Base-by-base conservation (phyloP, 176 grass and related monocot genomes). In the Carex myosuroides region DNA sequence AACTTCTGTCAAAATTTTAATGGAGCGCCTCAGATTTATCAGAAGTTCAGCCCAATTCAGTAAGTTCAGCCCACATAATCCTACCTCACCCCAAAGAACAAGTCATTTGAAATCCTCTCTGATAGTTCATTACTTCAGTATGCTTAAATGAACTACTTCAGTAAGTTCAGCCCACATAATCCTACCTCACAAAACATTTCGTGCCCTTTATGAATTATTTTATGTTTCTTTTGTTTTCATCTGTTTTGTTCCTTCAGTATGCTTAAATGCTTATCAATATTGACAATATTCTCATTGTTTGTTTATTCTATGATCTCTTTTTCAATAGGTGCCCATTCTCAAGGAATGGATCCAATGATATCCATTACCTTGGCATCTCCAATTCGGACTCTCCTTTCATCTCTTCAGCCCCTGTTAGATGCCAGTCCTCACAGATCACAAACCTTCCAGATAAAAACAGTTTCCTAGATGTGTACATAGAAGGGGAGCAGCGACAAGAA, bases 401-500 rank as follows among this genome's bases (percentile, higher is more conserved):
- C 52, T 89, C 92, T 78, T 89, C 90, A 54, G 64, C 87, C 70
- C 84, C 86, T 24, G 60, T 85, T 46, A 84, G 80, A 82, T 87
- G 86, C 79, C 89, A 89, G 13, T 64, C 92, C 22, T 32, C 87
- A 85, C 81, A 54, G 13, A 54, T 90, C 69, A 84, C 60, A 79
- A 87, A 85, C 70, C 50, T 88, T 69, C 65, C 74, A 64, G 89
- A 85, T 74, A 91, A 77, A 59, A 91, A 81, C 73, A 88, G 88
- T 64, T 77, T 93, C 64, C 79, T 91, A 26, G 92, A 94, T 72
- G 70, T 90, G 42, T 93, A 90, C 75, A 88, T 94, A 84, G 95
- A 93, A 85, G 87, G 83, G 81, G 92, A 90, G 78, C 84, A 89
- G 32, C 87, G 81, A 79, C 33, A 68, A 71, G 33, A 85, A 72